Evolutionary conservation across 108 stramenopile genomes (phyloP).

Genomic region (Mediolabrus comicus): DNA sequence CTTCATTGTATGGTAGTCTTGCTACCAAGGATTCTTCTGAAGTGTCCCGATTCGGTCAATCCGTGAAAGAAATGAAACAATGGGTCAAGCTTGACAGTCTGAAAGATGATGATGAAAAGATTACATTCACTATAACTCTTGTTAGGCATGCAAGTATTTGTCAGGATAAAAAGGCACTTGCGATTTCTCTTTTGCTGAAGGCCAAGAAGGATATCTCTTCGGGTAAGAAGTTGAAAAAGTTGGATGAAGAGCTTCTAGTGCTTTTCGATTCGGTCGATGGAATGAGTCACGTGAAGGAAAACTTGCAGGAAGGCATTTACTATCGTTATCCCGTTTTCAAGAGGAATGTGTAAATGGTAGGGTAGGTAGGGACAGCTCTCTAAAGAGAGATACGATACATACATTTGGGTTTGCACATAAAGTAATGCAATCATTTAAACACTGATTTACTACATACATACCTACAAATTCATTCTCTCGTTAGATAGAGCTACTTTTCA

Average conservation of each 20-base stretch:
- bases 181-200: slow-evolving; percentile 20
- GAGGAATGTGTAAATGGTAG: neutral
- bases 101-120: slow-evolving; percentile 17
- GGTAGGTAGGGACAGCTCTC: too few species aligned
- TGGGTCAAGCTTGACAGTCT: slow-evolving; percentile 11
- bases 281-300: slow-evolving; percentile 2
- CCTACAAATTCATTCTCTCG: too few species aligned
- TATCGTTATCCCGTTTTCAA: neutral
- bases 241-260: slow-evolving; percentile 8
- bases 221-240: slow-evolving; percentile 4
- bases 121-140: neutral
- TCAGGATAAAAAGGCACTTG: slow-evolving; percentile 2
- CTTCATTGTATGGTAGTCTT: neutral
- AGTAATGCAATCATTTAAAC: too few species aligned
- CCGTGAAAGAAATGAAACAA: slow-evolving; percentile 22
- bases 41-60: neutral
- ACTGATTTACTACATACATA: too few species aligned
- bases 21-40: slow-evolving; percentile 7
- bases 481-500: too few species aligned
- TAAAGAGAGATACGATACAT: too few species aligned
- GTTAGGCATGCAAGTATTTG: slow-evolving; percentile 13
- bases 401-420: too few species aligned
- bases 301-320: neutral
- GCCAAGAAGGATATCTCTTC: slow-evolving; percentile 22
- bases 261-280: neutral